These are phyloP conservation scores for Naganishia kalamii DNA, from an alignment of 768 basidiomycete genomes.

Conservation along the genomic window DNA sequence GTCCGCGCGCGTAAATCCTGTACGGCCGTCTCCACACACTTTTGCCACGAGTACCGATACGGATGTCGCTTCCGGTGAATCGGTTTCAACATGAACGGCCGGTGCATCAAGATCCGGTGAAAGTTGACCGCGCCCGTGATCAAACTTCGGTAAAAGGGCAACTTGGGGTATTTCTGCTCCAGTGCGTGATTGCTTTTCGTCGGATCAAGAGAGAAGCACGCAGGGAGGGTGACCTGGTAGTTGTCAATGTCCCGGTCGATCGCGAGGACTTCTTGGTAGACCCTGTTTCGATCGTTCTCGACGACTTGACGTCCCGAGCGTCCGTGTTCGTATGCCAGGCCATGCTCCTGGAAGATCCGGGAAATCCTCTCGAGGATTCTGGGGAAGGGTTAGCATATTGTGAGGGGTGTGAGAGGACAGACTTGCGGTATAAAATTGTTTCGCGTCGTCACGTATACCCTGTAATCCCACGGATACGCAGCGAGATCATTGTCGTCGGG, in stretches of 20 bases:
- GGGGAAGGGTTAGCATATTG: neutral
- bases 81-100: constrained; percentile 21
- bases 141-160: constrained; percentile 13
- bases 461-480: constrained; percentile 19
- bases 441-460: constrained; percentile 14
- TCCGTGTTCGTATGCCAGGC: constrained; percentile 14
- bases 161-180: constrained; percentile 17
- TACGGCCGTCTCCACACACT: constrained; percentile 18
- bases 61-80: constrained; percentile 15
- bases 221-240: constrained; percentile 8
- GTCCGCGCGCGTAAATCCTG: constrained; percentile 17
- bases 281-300: constrained; percentile 9
- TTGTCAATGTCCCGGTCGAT: constrained; percentile 19
- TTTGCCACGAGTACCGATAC: constrained; percentile 21
- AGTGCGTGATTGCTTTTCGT: constrained; percentile 16
- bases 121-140: constrained; percentile 18
- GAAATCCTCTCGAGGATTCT: constrained; percentile 22
- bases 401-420: neutral
- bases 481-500: constrained; percentile 17
- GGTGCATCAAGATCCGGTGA: constrained; percentile 17
- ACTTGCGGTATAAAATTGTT: constrained; percentile 21
- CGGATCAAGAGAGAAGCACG: constrained; percentile 18
- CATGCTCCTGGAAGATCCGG: constrained; percentile 17
- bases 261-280: constrained; percentile 15
- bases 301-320: constrained; percentile 5